Base-by-base conservation (phyloP, 164 flowering plant species). In the Akebia trifoliata region DNA sequence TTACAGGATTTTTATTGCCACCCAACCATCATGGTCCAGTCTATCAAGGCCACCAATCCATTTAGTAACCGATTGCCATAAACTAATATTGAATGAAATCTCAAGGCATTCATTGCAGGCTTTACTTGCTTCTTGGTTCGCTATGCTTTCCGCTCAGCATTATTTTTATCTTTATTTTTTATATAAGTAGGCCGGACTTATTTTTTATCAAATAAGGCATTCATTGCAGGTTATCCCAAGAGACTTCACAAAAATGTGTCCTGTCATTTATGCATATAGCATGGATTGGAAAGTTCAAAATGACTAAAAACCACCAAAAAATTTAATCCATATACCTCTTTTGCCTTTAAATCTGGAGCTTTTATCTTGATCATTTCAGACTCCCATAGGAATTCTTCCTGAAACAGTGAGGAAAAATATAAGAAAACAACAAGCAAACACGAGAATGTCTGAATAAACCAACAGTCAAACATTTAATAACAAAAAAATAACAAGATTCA, bases 361-460 rank as follows among this genome's bases (percentile, higher is more conserved):
- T 83, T 90, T 53, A 90, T 88, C 76, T 85, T 90, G 61, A 85
- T 81, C 96, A 94, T 82, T 70, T 88, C 99, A 67, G 86, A 80
- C 69, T 94, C 96, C 92, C 90, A 85, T 18, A 94, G 69, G 69
- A 94, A 94, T 60, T 94, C 99, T 74, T 94, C 99, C 99, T 94
- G 60, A 11, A 30, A 47, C 26, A 58, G 26, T 42, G 40, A 47
- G 18, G 2, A 31, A 57, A 15, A 26, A 43, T 30, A 47, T 39
- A 44, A 39, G 11, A 31, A 26, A 42, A 28, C 8, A 20, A 24
- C 26, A 62, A 32, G 37, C 54, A 40, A n/a, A 52, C 20, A 35
- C 21, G 21, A 22, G 22, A 29, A 35, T 44, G 26, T 14, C 9
- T 45, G 12, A 37, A 34, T 12, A 26, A 54, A 32, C 43, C 9